These are phyloP conservation scores for Talaromyces pinophilus DNA, from an alignment of 2,329 filamentous ascomycete species.

Conservation along the genomic window DNA sequence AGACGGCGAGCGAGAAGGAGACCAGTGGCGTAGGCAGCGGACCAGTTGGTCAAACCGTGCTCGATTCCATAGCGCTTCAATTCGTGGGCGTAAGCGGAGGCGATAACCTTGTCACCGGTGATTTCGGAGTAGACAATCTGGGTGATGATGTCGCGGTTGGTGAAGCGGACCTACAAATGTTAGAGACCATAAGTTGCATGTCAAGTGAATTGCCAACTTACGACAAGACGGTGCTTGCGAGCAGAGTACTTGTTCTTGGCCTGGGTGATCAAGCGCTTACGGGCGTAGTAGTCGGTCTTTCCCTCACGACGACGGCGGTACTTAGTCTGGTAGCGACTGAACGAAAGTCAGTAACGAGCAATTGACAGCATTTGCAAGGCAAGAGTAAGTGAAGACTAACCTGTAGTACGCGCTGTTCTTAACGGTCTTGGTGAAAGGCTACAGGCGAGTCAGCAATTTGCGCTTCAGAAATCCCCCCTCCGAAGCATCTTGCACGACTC, in stretches of 20 bases:
- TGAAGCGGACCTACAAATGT: conserved; percentile 70
- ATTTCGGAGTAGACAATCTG: conserved; percentile 98
- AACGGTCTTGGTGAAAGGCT: conserved; percentile 91
- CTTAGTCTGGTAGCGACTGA: conserved; percentile 98
- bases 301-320: conserved; percentile 94
- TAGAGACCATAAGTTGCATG: background rate
- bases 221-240: conserved; percentile 98
- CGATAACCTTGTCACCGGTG: conserved; percentile 95
- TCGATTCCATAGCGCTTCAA: conserved; percentile 95
- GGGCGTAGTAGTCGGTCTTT: conserved; percentile 99
- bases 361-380: background rate
- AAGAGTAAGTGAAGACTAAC: conserved; percentile 46
- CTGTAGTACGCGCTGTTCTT: conserved; percentile 99
- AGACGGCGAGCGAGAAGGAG: conserved; percentile 95
- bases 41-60: conserved; percentile 99
- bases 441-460: conserved; percentile 96
- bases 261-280: conserved; percentile 99
- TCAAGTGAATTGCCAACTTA: background rate
- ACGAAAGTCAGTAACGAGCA: background rate
- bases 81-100: conserved; percentile 92
- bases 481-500: conserved; percentile 99
- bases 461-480: conserved; percentile 82
- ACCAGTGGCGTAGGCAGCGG: conserved; percentile 93
- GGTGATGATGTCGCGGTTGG: conserved; percentile 98
- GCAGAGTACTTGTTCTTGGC: conserved; percentile 99